A percentile compares a stretch with the other conserved stretches of the same genome.
Conservation (phyloP, 179 eudicot genomes). For the Carnegiea gigantea region DNA sequence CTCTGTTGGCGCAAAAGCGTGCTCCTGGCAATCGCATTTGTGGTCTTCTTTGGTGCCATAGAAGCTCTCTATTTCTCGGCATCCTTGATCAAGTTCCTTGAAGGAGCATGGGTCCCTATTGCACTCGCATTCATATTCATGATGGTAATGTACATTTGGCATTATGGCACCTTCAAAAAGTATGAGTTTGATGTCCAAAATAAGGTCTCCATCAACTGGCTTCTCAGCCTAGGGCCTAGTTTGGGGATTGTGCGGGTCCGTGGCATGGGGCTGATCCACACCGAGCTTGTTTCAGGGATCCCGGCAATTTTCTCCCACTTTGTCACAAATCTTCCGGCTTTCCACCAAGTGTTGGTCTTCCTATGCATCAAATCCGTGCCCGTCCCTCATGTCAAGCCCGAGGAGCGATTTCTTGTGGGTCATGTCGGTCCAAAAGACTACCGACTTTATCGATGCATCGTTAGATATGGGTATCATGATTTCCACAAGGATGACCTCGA, state of each 20-base stretch:
- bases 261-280: slow-evolving; percentile 81
- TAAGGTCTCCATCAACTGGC: slow-evolving; percentile 94
- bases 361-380: slow-evolving; percentile 82
- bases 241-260: slow-evolving; percentile 85
- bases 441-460: slow-evolving; percentile 79
- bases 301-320: slow-evolving; percentile 95
- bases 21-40: slow-evolving; percentile 61
- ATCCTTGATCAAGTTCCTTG: slow-evolving; percentile 80
- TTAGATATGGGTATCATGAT: slow-evolving; percentile 75
- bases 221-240: slow-evolving; percentile 77
- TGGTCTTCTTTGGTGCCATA: slow-evolving; percentile 77
- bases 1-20: slow-evolving; percentile 83
- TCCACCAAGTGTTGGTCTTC: slow-evolving; percentile 89
- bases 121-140: slow-evolving; percentile 72
- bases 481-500: slow-evolving; percentile 81
- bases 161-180: slow-evolving; percentile 72
- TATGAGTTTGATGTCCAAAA: slow-evolving; percentile 87
- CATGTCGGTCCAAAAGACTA: slow-evolving; percentile 78
- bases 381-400: slow-evolving; percentile 71
- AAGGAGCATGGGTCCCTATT: slow-evolving; percentile 96
- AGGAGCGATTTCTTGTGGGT: slow-evolving; percentile 87
- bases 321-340: slow-evolving; percentile 91
- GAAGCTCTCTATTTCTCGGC: slow-evolving; percentile 93
- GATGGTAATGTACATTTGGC: slow-evolving; percentile 80
- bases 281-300: slow-evolving; percentile 88